Evolutionary conservation across 768 basidiomycete species (phyloP).

Genomic region (Tubosaeta sp.): DNA sequence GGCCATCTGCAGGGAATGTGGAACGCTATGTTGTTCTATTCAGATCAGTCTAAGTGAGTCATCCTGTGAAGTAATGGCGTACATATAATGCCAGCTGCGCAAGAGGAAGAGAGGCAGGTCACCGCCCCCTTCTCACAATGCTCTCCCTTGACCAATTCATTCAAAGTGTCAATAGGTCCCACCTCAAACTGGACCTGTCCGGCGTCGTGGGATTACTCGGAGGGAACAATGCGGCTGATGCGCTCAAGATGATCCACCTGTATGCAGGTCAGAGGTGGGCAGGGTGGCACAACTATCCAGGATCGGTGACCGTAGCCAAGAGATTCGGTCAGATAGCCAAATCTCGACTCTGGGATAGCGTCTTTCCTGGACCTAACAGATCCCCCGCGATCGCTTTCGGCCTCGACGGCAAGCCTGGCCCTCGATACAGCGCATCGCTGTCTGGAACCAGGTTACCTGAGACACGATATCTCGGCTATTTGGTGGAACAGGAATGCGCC

Average conservation of each 20-base stretch:
- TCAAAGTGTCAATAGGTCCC: conserved; percentile 6
- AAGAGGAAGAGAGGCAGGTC: not conserved
- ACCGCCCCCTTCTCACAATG: conserved; percentile 9
- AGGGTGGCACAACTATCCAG: conserved; percentile 37
- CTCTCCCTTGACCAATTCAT: conserved; percentile 11
- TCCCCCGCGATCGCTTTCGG: conserved; percentile 25
- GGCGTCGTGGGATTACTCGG: conserved; percentile 34
- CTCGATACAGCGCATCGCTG: conserved; percentile 72
- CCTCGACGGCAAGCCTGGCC: conserved; percentile 34
- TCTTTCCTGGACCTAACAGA: conserved; percentile 31
- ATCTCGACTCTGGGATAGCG: conserved; percentile 25
- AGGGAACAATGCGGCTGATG: conserved; percentile 30
- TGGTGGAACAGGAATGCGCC: conserved; percentile 25
- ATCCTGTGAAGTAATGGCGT: too few relatives aligned
- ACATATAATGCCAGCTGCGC: conserved; percentile 8
- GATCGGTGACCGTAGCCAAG: conserved; percentile 29
- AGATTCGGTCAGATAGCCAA: conserved; percentile 29
- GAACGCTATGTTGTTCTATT: not conserved
- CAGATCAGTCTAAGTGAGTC: too few relatives aligned
- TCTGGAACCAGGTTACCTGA: conserved; percentile 51
- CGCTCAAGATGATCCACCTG: conserved; percentile 31
- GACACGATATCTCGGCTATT: conserved; percentile 57
- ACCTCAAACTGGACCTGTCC: conserved; percentile 21
- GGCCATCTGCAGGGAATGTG: not conserved
- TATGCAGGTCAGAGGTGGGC: conserved; percentile 28